phyloP scores from a whole-genome alignment of 2,329 filamentous ascomycete genomes.

The Pseudocercospora musae region DNA sequence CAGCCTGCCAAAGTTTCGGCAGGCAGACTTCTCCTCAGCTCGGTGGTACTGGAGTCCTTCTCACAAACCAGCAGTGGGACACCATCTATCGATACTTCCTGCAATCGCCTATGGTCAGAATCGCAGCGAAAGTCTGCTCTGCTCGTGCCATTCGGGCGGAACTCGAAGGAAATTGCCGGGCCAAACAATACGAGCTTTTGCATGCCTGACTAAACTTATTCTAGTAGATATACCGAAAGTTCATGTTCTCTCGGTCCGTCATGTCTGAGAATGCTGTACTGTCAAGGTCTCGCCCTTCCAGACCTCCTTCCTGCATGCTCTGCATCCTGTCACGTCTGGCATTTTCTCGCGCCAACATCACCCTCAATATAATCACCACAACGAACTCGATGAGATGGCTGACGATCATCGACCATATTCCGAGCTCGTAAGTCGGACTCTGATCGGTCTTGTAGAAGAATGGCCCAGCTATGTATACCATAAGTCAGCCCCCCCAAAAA shows the following conservation, averaged over 20 bases:
- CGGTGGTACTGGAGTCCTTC: too few relatives aligned
- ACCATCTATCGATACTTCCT: neutral
- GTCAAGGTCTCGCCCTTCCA: slow-evolving; percentile 45
- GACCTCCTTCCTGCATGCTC: slow-evolving; percentile 44
- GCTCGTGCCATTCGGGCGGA: too few relatives aligned
- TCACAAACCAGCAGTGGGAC: neutral
- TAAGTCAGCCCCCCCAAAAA: neutral
- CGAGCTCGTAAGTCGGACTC: slow-evolving; percentile 48
- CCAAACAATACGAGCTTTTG: too few relatives aligned
- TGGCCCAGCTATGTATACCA: slow-evolving; percentile 44
- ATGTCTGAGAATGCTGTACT: slow-evolving; percentile 53
- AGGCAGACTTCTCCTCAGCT: neutral
- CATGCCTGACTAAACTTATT: neutral
- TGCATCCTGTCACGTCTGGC: slow-evolving; percentile 49
- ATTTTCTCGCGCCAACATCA: slow-evolving; percentile 51
- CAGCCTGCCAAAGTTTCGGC: neutral
- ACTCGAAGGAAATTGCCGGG: too few relatives aligned
- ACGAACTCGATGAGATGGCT: slow-evolving; percentile 52
- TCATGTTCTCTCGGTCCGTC: slow-evolving; percentile 42
- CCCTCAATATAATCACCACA: slow-evolving; percentile 46
- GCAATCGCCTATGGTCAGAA: too few relatives aligned
- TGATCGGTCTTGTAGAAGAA: slow-evolving; percentile 61
- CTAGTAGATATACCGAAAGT: slow-evolving; percentile 11
- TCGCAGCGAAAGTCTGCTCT: too few relatives aligned
- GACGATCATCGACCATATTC: slow-evolving; percentile 58